A percentile compares a stretch with the other conserved stretches of the same genome.
Conservation (phyloP, 2,329 filamentous ascomycete species). For the Aspergillus novoparasiticus region DNA sequence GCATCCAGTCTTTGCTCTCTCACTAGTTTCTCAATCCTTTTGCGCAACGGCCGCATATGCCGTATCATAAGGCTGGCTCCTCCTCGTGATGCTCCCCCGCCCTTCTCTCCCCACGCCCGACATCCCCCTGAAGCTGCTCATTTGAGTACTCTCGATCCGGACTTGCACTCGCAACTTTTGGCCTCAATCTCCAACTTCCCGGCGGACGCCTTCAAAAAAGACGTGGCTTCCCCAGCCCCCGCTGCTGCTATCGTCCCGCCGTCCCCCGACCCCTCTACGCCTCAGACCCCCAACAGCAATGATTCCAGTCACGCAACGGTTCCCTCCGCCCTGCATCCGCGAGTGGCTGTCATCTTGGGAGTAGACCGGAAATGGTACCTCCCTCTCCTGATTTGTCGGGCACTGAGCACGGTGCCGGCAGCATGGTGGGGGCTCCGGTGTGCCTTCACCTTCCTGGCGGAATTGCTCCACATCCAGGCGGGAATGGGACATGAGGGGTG, state of each 20-base stretch:
- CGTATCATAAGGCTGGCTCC: constrained; percentile 44
- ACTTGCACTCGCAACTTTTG: constrained; percentile 11
- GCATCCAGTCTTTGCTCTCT: neutral
- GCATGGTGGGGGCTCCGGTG: constrained; percentile 72
- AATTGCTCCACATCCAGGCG: constrained; percentile 57
- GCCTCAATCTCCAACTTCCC: constrained; percentile 15
- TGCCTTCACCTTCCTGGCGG: constrained; percentile 67
- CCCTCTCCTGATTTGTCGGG: constrained; percentile 71
- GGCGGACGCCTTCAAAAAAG: constrained; percentile 28
- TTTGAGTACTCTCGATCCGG: constrained; percentile 24
- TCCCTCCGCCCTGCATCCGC: constrained; percentile 64
- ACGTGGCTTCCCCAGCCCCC: constrained; percentile 33
- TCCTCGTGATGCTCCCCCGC: constrained; percentile 40
- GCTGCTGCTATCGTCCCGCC: constrained; percentile 29
- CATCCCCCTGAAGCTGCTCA: constrained; percentile 29
- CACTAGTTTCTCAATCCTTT: neutral
- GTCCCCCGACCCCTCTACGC: constrained; percentile 32
- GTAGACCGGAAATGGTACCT: constrained; percentile 73
- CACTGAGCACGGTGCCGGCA: constrained; percentile 70
- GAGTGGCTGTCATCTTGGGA: constrained; percentile 75
- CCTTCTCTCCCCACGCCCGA: constrained; percentile 32
- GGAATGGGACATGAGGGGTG: constrained; percentile 46
- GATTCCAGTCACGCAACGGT: constrained; percentile 30
- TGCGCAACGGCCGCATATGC: constrained; percentile 41
- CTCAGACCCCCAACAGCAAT: constrained; percentile 31